phyloP scores from a whole-genome alignment of 345 rosid genomes.

The Bruguiera gymnorhiza region DNA sequence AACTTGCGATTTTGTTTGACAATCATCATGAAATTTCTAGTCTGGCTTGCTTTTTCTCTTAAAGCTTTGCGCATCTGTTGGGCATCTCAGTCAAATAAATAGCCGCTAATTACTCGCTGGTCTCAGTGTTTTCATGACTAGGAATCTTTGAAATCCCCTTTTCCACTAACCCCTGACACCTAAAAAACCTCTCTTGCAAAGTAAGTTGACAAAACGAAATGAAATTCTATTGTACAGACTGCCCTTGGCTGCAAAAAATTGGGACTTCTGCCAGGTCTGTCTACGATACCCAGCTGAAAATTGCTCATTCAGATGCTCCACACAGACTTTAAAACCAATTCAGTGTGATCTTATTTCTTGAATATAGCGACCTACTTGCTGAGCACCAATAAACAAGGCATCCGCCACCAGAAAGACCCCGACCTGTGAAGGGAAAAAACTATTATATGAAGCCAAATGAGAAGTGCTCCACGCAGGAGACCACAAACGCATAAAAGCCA shows the following conservation, averaged over 20 bases:
- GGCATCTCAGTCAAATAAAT: too few relatives aligned
- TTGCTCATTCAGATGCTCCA: conserved; percentile 3
- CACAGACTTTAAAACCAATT: conserved; percentile 15
- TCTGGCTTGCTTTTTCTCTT: too few relatives aligned
- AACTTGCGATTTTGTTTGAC: too few relatives aligned
- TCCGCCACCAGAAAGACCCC: conserved; percentile 69
- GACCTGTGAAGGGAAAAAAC: conserved; percentile 38
- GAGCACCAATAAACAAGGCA: conserved; percentile 72
- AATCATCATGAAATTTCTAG: too few relatives aligned
- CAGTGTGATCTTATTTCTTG: conserved; percentile 70
- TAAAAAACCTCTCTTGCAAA: too few relatives aligned
- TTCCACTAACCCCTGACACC: too few relatives aligned
- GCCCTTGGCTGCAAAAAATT: conserved; percentile 1
- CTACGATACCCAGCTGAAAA: background rate
- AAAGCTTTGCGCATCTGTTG: too few relatives aligned
- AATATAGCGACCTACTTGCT: conserved; percentile 65
- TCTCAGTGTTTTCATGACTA: too few relatives aligned
- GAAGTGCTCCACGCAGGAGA: background rate
- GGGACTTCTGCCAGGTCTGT: conserved; percentile 9
- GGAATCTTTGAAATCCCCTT: too few relatives aligned
- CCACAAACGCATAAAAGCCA: background rate
- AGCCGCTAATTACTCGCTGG: too few relatives aligned
- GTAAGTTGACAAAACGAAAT: too few relatives aligned
- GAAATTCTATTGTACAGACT: too few relatives aligned
- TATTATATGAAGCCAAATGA: background rate